Evolutionary conservation across 2,329 filamentous ascomycete genomes (phyloP).

Genomic region (Fusarium mangiferae): DNA sequence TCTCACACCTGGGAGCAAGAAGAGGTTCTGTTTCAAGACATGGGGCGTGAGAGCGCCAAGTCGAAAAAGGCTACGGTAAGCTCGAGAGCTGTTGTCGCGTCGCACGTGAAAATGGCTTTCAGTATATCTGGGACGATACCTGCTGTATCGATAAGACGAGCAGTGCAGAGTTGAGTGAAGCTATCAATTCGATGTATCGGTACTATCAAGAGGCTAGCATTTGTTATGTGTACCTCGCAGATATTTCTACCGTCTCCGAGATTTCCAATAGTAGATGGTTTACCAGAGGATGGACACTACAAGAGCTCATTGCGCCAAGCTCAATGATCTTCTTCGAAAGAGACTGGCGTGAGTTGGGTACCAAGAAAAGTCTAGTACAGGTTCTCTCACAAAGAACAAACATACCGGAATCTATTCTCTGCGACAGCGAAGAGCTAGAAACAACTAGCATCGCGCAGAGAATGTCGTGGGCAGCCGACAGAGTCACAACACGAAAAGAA

Average conservation of each 20-base stretch:
- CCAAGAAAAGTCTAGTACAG: background rate
- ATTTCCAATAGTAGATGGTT: constrained; percentile 8
- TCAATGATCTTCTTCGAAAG: background rate
- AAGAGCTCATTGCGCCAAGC: constrained; percentile 1
- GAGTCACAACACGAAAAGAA: constrained; percentile 1
- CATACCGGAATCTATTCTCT: background rate
- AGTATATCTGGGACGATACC: constrained; percentile 33
- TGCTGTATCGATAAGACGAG: constrained; percentile 40
- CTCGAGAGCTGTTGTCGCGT: constrained; percentile 16
- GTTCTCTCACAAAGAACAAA: background rate
- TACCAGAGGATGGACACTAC: constrained; percentile 17
- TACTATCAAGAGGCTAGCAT: constrained; percentile 23
- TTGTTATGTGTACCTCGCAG: constrained; percentile 28
- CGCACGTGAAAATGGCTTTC: background rate
- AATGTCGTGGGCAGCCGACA: constrained; percentile 14
- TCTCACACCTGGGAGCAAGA: constrained; percentile 17
- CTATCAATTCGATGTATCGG: constrained; percentile 37
- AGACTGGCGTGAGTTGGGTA: background rate
- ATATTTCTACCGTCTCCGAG: background rate
- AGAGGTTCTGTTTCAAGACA: constrained; percentile 17
- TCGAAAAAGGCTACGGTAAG: constrained; percentile 12
- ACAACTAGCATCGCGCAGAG: background rate
- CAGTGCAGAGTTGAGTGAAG: constrained; percentile 27
- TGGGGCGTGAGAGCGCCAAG: background rate
- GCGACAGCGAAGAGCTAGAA: background rate